Evolutionary conservation across 2,329 filamentous ascomycete species (phyloP).

Genomic region (Aureobasidium leucospermi): DNA sequence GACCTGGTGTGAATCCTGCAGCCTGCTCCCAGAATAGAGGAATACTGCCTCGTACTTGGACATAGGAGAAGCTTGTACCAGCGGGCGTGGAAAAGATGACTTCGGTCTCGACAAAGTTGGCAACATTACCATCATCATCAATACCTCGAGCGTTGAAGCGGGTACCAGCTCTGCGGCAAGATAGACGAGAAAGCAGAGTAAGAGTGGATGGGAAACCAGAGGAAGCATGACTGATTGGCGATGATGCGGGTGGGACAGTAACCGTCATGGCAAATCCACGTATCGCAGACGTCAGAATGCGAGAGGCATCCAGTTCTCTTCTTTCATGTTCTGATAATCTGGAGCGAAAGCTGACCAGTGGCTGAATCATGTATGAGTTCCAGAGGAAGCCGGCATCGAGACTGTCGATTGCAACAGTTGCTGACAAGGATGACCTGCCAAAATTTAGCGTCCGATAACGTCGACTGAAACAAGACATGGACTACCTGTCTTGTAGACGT

Average conservation of each 20-base stretch:
- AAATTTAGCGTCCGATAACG: neutral
- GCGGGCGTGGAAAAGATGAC: slow-evolving; percentile 81
- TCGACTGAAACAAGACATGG: neutral
- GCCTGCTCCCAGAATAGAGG: slow-evolving; percentile 97
- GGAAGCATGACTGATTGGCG: slow-evolving; percentile 58
- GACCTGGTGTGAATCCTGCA: slow-evolving; percentile 76
- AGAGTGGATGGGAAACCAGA: slow-evolving; percentile 74
- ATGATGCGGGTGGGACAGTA: slow-evolving; percentile 68
- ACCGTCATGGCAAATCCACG: slow-evolving; percentile 86
- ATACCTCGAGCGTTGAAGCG: slow-evolving; percentile 96
- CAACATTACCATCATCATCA: slow-evolving; percentile 93
- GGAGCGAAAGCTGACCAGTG: slow-evolving; percentile 81
- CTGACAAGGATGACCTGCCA: slow-evolving; percentile 28
- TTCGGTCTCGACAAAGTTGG: slow-evolving; percentile 98
- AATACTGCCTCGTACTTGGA: slow-evolving; percentile 84
- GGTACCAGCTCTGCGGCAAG: slow-evolving; percentile 84
- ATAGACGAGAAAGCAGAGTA: slow-evolving; percentile 85
- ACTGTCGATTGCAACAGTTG: slow-evolving; percentile 82
- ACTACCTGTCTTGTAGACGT: slow-evolving; percentile 74
- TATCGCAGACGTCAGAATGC: slow-evolving; percentile 87
- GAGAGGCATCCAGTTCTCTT: slow-evolving; percentile 72
- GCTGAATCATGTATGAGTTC: slow-evolving; percentile 98
- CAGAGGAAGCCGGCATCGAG: slow-evolving; percentile 89
- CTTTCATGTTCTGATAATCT: slow-evolving; percentile 69
- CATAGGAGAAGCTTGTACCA: slow-evolving; percentile 80